These are phyloP conservation scores for Prunus davidiana DNA, from an alignment of 306 rosid species.

Conservation along the genomic window DNA sequence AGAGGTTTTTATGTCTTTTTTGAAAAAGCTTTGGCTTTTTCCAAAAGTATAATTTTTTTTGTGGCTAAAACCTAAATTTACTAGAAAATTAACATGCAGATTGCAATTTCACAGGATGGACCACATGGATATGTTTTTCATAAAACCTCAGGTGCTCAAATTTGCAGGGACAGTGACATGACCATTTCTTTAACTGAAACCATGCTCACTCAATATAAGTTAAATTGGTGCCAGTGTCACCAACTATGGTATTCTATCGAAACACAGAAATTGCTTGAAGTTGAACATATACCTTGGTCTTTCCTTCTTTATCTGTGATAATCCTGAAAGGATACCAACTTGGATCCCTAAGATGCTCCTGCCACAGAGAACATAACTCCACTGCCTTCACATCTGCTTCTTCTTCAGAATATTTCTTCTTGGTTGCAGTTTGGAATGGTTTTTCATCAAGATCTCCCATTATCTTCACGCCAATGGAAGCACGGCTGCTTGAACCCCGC, in stretches of 20 bases:
- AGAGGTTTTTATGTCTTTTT: too few species aligned
- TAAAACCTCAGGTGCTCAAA: neutral
- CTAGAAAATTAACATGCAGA: neutral
- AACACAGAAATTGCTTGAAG: neutral
- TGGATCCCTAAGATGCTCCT: conserved; percentile 59
- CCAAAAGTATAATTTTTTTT: too few species aligned
- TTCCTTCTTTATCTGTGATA: conserved; percentile 31
- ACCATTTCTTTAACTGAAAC: neutral
- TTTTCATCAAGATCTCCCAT: conserved; percentile 53
- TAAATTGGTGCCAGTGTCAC: neutral
- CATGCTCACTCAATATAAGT: neutral
- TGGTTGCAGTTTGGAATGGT: conserved; percentile 43
- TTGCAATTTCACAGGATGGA: neutral
- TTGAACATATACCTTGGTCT: conserved; percentile 28
- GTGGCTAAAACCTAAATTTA: too few species aligned
- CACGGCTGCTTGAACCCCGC: conserved; percentile 17
- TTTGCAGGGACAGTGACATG: neutral
- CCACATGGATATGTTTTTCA: neutral
- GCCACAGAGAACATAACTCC: conserved; percentile 54
- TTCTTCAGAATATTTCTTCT: conserved; percentile 29
- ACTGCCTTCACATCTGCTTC: conserved; percentile 35
- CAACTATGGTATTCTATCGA: neutral
- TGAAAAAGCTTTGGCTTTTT: too few species aligned
- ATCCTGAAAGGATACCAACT: conserved; percentile 78
- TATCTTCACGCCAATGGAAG: conserved; percentile 44